phyloP scores from a whole-genome alignment of 2,329 filamentous ascomycete genomes.

The Chaetomiaceae sp. region DNA sequence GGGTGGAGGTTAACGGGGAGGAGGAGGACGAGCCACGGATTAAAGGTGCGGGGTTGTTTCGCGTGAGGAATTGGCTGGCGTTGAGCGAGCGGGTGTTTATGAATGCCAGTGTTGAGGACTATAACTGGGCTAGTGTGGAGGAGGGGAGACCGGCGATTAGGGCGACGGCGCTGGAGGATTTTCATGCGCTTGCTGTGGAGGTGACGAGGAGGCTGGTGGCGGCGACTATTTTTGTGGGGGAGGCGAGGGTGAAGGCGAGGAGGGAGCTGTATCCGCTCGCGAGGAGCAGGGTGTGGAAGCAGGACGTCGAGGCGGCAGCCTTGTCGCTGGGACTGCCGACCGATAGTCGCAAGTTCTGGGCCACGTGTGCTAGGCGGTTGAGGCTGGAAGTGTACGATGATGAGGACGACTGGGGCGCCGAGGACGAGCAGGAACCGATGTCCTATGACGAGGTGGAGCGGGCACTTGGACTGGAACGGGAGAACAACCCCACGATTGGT shows the following conservation, averaged over 20 bases:
- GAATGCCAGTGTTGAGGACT: constrained; percentile 58
- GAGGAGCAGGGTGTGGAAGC: constrained; percentile 33
- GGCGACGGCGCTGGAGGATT: constrained; percentile 69
- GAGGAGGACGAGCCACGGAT: constrained; percentile 33
- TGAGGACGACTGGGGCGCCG: constrained; percentile 22
- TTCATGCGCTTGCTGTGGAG: constrained; percentile 62
- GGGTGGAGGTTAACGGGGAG: no score
- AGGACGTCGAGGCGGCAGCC: constrained; percentile 47
- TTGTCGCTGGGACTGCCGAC: constrained; percentile 41
- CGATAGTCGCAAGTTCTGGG: constrained; percentile 43
- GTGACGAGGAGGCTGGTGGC: constrained; percentile 67
- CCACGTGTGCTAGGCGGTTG: constrained; percentile 43
- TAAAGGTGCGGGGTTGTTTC: constrained; percentile 47
- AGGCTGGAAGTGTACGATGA: constrained; percentile 44
- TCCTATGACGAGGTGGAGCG: constrained; percentile 42
- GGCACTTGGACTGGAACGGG: constrained; percentile 28
- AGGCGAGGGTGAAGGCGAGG: constrained; percentile 59
- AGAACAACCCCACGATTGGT: background rate
- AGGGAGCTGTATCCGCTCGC: constrained; percentile 27
- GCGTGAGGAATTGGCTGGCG: constrained; percentile 54
- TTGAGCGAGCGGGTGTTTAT: constrained; percentile 69
- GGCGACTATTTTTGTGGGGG: constrained; percentile 64
- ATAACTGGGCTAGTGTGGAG: constrained; percentile 63
- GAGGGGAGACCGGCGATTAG: constrained; percentile 63
- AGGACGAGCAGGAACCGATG: constrained; percentile 32